These are phyloP conservation scores for Byssothecium circinans DNA, from an alignment of 2,329 filamentous ascomycete genomes.

Conservation along the genomic window DNA sequence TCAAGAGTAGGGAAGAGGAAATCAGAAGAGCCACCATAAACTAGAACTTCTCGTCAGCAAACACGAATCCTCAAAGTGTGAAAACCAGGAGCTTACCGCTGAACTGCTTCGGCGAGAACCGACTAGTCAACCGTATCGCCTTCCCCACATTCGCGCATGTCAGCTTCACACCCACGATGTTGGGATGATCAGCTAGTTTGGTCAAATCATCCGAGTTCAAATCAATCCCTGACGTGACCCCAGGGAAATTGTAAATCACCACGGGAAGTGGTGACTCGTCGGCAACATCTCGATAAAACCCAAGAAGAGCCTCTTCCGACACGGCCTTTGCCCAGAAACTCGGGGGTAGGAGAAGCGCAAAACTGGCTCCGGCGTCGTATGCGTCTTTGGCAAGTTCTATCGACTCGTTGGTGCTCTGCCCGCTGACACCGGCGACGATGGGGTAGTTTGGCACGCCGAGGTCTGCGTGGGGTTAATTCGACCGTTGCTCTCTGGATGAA, in stretches of 20 bases:
- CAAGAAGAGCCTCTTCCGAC: neutral
- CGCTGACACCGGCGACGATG: neutral
- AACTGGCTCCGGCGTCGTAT: neutral
- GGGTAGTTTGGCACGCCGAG: no score
- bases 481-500: no score
- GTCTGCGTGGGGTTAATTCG: no score
- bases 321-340: neutral
- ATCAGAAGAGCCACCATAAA: no score
- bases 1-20: no score
- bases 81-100: no score
- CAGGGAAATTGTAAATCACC: slow-evolving; percentile 1
- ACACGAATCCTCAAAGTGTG: no score
- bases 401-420: neutral
- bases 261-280: neutral
- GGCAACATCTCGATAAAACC: neutral
- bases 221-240: neutral
- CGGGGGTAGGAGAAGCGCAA: slow-evolving; percentile 1
- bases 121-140: no score
- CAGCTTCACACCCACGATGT: neutral
- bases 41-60: no score
- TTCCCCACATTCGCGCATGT: slow-evolving; percentile 1
- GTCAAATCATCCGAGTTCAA: neutral
- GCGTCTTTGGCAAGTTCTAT: neutral
- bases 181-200: neutral
- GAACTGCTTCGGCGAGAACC: no score